A percentile compares a stretch with the other conserved stretches of the same genome.
These are phyloP conservation scores for Russula sp. DNA, from an alignment of 768 basidiomycete genomes.

Conservation along the genomic window DNA sequence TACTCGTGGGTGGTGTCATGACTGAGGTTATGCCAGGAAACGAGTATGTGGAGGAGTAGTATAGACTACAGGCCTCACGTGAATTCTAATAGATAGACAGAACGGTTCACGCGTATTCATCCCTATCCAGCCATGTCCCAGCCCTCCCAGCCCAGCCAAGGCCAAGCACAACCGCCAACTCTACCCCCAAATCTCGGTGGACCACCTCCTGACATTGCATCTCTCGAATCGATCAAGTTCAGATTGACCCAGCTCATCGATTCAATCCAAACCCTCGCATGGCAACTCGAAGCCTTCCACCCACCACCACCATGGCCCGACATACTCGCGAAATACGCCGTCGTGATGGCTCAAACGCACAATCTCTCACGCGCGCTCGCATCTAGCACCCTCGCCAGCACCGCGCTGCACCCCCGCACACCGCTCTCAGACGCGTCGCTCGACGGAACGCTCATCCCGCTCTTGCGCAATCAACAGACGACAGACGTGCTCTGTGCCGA, in stretches of 20 bases:
- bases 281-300: slow-evolving; percentile 65
- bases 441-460: slow-evolving; percentile 68
- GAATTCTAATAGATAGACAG: slow-evolving; percentile 6
- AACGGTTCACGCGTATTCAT: slow-evolving; percentile 2
- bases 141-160: background rate
- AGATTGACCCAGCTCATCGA: slow-evolving; percentile 79
- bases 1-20: slow-evolving; percentile 14
- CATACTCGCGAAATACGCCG: slow-evolving; percentile 80
- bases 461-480: slow-evolving; percentile 78
- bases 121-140: slow-evolving; percentile 3
- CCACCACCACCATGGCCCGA: slow-evolving; percentile 71
- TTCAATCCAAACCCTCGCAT: slow-evolving; percentile 62
- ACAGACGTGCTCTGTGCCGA: slow-evolving; percentile 70
- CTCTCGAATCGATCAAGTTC: slow-evolving; percentile 70
- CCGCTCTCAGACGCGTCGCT: slow-evolving; percentile 62
- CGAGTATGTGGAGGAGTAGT: background rate
- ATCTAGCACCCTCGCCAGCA: slow-evolving; percentile 56
- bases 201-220: slow-evolving; percentile 17
- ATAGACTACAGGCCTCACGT: slow-evolving; percentile 15
- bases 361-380: slow-evolving; percentile 66
- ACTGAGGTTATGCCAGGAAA: background rate
- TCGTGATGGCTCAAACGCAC: slow-evolving; percentile 79
- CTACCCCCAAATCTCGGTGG: slow-evolving; percentile 19
- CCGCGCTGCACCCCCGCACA: slow-evolving; percentile 63
- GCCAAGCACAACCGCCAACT: background rate